Percentiles rank a stretch among this genome's conserved stretches.
Evolutionary conservation across 306 rosid species (phyloP).

Genomic region (Fagus crenata): DNA sequence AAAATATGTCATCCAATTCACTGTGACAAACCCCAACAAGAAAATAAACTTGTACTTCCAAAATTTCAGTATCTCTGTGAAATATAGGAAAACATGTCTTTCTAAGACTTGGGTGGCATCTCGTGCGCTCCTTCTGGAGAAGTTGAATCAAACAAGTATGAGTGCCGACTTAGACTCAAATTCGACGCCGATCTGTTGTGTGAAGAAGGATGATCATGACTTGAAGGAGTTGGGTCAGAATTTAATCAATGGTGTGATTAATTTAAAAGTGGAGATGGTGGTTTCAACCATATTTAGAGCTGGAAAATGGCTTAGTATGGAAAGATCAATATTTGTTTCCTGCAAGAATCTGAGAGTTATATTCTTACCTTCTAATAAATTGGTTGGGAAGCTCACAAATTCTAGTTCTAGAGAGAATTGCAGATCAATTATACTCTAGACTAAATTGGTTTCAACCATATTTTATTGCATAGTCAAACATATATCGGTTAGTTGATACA

Average conservation of each 20-base stretch:
- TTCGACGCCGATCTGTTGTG: not conserved
- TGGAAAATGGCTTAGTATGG: slow-evolving; percentile 34
- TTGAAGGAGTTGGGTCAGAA: slow-evolving; percentile 15
- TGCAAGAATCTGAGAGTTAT: slow-evolving; percentile 29
- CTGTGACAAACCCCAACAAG: slow-evolving; percentile 40
- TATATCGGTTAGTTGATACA: no score
- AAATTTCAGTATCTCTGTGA: not conserved
- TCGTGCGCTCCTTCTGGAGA: not conserved
- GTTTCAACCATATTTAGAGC: slow-evolving; percentile 23
- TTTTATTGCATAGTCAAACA: no score
- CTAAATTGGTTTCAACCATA: no score
- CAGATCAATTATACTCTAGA: no score
- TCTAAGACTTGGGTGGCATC: not conserved
- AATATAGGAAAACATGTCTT: not conserved
- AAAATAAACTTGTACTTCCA: slow-evolving; percentile 8
- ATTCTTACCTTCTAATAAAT: slow-evolving; percentile 32
- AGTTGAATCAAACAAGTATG: slow-evolving; percentile 25
- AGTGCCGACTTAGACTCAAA: slow-evolving; percentile 19
- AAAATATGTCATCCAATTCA: slow-evolving; percentile 17
- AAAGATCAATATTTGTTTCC: slow-evolving; percentile 8
- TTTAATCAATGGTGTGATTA: slow-evolving; percentile 29
- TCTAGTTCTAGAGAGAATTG: slow-evolving; percentile 20
- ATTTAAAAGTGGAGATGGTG: slow-evolving; percentile 24
- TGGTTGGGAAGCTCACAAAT: slow-evolving; percentile 26
- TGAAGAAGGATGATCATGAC: not conserved